Conservation (phyloP, 768 basidiomycete genomes). For the Suillus tomentosus region DNA sequence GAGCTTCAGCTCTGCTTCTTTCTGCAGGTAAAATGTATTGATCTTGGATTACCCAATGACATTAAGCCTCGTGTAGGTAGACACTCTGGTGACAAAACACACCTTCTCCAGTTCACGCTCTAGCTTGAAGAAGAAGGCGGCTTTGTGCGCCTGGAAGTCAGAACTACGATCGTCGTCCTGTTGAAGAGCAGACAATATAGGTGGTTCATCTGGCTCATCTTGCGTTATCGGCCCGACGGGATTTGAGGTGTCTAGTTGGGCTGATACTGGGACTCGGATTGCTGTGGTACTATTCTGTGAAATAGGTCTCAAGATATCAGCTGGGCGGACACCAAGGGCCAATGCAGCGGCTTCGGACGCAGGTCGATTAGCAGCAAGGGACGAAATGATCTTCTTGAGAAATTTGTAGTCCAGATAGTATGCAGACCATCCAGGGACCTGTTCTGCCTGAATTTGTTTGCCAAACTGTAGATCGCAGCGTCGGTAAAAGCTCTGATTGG, state of each 20-base stretch:
- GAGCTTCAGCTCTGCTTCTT: slow-evolving; percentile 91
- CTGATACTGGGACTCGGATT: slow-evolving; percentile 29
- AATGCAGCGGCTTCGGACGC: slow-evolving; percentile 88
- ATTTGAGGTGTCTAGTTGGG: slow-evolving; percentile 23
- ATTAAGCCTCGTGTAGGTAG: slow-evolving; percentile 13
- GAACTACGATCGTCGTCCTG: slow-evolving; percentile 76
- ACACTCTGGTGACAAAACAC: slow-evolving; percentile 20
- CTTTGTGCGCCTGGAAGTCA: slow-evolving; percentile 92
- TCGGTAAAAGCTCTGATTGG: slow-evolving; percentile 6
- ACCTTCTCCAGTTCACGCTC: slow-evolving; percentile 98
- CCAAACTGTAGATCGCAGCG: slow-evolving; percentile 70
- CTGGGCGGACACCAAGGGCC: slow-evolving; percentile 78
- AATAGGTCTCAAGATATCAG: slow-evolving; percentile 43
- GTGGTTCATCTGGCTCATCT: slow-evolving; percentile 51
- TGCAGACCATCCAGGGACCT: slow-evolving; percentile 94
- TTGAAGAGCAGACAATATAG: slow-evolving; percentile 60
- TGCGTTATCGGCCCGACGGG: slow-evolving; percentile 20
- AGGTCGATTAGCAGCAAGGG: slow-evolving; percentile 85
- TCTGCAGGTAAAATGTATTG: slow-evolving; percentile 96
- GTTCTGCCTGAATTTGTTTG: slow-evolving; percentile 94
- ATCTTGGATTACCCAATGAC: slow-evolving; percentile 56
- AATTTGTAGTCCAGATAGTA: slow-evolving; percentile 99
- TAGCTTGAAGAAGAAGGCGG: slow-evolving; percentile 98
- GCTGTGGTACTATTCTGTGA: slow-evolving; percentile 32
- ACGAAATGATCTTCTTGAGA: slow-evolving; percentile 97